Evolutionary conservation across 345 rosid species (phyloP), one percentile per base, ranked within the genome.

Genomic region (Eucalyptus regnans): DNA sequence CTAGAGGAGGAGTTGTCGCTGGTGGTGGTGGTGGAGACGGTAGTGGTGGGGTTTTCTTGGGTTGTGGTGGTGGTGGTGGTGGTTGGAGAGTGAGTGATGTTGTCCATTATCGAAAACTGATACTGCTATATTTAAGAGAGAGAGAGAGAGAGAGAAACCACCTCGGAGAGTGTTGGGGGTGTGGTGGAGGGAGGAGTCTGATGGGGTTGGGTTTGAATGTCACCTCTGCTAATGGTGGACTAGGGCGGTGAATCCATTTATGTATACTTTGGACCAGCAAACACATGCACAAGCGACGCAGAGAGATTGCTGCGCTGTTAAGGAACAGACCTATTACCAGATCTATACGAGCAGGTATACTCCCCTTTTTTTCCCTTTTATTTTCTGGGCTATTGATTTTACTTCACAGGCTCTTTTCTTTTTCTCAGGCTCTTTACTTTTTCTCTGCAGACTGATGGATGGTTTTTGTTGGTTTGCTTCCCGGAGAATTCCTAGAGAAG

Each of bases 201-300:
- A 76, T 31, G 88, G 48, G 81, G 44, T 90, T 87, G 71, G 90
- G 79, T 88, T 76, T 90, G 91, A 91, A 92, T 91, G 93, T 90
- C 92, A 87, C 83, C 86, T 16, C 88, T 90, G 91, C 88, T 89
- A 94, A 90, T 93, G 95, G 94, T 92, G 90, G 95, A 89, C 50
- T 52, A 89, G 91, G 92, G 93, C 95, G 95, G 94, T 90, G 95
- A 81, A 50, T 79, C 51, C 60, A 50, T 89, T 33, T 89, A 48
- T 89, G 49, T 54, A 41, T 88, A 56, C 84, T 37, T 50, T 71
- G 51, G n/a, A 81, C 56, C 15, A 43, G 37, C 51, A 71, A 29
- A 50, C 64, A 86, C 64, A 52, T 50, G 64, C 84, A 41, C 48
- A 54, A 68, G 52, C 66, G 56, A 54, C 46, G 84, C 44, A 88